Evolutionary conservation across 2,329 filamentous ascomycete species (phyloP).

Genomic region (Trichophyton simii): DNA sequence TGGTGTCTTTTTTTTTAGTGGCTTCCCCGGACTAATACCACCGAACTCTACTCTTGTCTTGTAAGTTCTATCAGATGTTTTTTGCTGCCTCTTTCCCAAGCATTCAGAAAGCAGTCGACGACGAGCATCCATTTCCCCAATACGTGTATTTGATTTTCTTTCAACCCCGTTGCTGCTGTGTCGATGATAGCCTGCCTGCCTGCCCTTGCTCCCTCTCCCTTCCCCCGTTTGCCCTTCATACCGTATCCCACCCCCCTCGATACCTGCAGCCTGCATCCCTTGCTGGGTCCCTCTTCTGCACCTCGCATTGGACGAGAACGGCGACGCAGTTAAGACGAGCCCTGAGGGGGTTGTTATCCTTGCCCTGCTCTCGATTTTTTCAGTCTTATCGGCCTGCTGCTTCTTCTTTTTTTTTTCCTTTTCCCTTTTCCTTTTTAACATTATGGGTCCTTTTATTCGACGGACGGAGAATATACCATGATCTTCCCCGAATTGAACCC

Average conservation of each 20-base stretch:
- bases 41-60: conserved; percentile 65
- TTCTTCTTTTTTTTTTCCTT: background rate
- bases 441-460: background rate
- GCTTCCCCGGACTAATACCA: conserved; percentile 68
- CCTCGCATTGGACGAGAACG: background rate
- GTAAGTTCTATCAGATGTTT: conserved; percentile 46
- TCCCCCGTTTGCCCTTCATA: background rate
- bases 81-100: background rate
- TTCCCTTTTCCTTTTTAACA: too few relatives aligned
- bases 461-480: background rate
- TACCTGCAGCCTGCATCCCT: background rate
- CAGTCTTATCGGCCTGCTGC: conserved; percentile 4
- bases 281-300: background rate
- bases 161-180: background rate
- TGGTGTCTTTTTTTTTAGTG: conserved; percentile 36
- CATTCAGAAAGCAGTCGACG: background rate
- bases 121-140: background rate
- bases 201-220: background rate
- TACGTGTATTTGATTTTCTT: background rate
- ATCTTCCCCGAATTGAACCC: conserved; percentile 2
- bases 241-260: conserved; percentile 1
- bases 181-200: background rate
- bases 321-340: background rate
- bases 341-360: background rate
- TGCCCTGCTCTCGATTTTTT: background rate